Percentiles rank a stretch among this genome's conserved stretches.
Conservation (phyloP, 805 yeast species). For the Suhomyces pyralidae region DNA sequence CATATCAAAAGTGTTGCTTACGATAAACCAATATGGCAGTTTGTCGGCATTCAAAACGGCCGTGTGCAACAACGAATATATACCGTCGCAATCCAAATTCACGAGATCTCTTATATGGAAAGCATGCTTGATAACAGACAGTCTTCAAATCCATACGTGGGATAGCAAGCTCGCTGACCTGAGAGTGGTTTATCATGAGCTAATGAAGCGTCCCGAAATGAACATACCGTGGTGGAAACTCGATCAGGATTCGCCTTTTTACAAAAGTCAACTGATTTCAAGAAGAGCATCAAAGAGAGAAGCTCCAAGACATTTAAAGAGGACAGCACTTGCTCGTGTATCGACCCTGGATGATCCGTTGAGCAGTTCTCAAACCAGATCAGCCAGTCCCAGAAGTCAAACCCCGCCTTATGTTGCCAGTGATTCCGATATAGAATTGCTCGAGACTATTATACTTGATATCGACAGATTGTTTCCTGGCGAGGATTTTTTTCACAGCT, state of each 20-base stretch:
- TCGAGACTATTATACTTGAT: slow-evolving; percentile 46
- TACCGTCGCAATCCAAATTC: slow-evolving; percentile 18
- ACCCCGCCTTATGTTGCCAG: slow-evolving; percentile 1
- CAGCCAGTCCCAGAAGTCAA: slow-evolving; percentile 3
- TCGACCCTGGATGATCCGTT: slow-evolving; percentile 19
- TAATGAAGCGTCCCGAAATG: slow-evolving; percentile 27
- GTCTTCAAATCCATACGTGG: slow-evolving; percentile 35
- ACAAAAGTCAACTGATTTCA: slow-evolving; percentile 8
- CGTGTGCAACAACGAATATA: slow-evolving; percentile 28
- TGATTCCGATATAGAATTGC: slow-evolving; percentile 37
- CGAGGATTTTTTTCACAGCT: slow-evolving; percentile 27
- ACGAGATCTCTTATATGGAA: slow-evolving; percentile 39
- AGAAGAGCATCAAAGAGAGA: background rate
- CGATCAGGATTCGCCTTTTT: slow-evolving; percentile 27
- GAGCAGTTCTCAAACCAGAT: background rate
- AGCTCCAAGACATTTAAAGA: background rate
- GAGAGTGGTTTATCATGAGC: slow-evolving; percentile 34
- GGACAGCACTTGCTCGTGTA: slow-evolving; percentile 16
- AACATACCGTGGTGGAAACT: slow-evolving; percentile 37
- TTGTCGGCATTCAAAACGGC: slow-evolving; percentile 23
- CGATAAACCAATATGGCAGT: slow-evolving; percentile 34
- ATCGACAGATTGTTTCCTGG: slow-evolving; percentile 54
- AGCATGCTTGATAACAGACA: slow-evolving; percentile 32
- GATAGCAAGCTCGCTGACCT: slow-evolving; percentile 23
- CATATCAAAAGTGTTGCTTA: slow-evolving; percentile 35